Base-by-base conservation (phyloP, 805 yeast genomes). In the Candida orba region DNA sequence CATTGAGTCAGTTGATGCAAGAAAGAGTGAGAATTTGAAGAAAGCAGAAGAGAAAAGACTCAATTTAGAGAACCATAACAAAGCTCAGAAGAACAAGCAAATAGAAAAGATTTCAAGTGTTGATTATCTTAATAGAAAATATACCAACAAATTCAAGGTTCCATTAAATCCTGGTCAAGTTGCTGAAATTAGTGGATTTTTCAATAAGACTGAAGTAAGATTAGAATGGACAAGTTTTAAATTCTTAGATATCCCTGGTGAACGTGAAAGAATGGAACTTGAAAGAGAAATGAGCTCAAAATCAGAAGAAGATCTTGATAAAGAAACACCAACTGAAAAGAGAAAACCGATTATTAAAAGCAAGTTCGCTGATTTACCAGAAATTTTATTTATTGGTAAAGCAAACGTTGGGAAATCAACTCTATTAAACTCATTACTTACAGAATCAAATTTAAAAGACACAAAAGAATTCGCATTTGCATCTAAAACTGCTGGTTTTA, bases 321-420 rank as follows among this genome's bases (percentile, higher is more conserved):
- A 42, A 2, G 49, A 43, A 4, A 23, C 41, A 30, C 37, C 35
- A 10, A 35, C 34, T 15, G 39, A 32, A 14, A 32, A 46, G 34
- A 45, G 18, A 38, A 37, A 23, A 34, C 42, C 23, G 14, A 29
- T 34, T 8, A 14, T 12, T 13, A 34, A 13, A 14, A 34, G 48
- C 23, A 39, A 38, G 27, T 25, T 51, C 31, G 29, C 38, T 13
- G 66, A 64, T 14, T 64, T 84, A 12, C 95, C 96, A 0, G 96
- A 88, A 55, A 75, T 88, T 5, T 66, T 83, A 4, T 71, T 89
- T 38, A 52, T 89, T 37, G 96, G 97, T 0, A 75, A 86, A 49
- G 82, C 95, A 39, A 89, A 89, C 53, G 89, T 82, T 8, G 97
- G 96, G 0, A 89, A 89, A 57, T 85, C 95, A 0, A 79, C 95